Conservation (phyloP, 805 yeast species). For the Cyberlindnera samutprakarnensis region DNA sequence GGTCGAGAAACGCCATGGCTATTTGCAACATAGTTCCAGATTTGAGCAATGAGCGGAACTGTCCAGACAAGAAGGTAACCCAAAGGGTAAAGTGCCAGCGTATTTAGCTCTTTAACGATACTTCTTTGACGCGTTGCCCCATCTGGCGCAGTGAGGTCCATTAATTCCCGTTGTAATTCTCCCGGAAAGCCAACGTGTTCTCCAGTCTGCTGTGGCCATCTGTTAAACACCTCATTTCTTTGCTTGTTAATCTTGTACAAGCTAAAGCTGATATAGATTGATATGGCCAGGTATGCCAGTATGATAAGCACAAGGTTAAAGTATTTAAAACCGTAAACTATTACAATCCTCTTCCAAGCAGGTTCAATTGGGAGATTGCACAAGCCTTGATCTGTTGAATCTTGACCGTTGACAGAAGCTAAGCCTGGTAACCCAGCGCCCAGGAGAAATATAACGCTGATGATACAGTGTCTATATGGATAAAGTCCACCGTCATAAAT, state of each 20-base stretch:
- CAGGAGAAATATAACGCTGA: not conserved
- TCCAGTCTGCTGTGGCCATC: too few relatives aligned
- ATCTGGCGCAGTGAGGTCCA: slow-evolving; percentile 9
- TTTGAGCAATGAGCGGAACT: slow-evolving; percentile 11
- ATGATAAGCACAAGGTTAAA: slow-evolving; percentile 12
- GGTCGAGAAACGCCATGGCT: slow-evolving; percentile 3
- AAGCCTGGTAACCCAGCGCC: slow-evolving; percentile 7
- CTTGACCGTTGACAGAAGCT: slow-evolving; percentile 9
- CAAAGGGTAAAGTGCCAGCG: slow-evolving; percentile 18
- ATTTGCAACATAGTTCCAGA: slow-evolving; percentile 5
- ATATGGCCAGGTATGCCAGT: slow-evolving; percentile 11
- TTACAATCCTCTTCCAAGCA: slow-evolving; percentile 15
- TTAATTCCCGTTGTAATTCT: too few relatives aligned
- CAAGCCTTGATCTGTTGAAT: slow-evolving; percentile 7
- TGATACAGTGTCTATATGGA: slow-evolving; percentile 4
- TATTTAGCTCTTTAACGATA: slow-evolving; percentile 15
- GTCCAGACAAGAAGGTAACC: slow-evolving; percentile 18
- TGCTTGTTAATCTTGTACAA: slow-evolving; percentile 8
- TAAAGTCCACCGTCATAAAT: slow-evolving; percentile 20
- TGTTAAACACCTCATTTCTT: slow-evolving; percentile 8
- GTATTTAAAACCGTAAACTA: slow-evolving; percentile 14
- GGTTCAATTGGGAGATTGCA: slow-evolving; percentile 14
- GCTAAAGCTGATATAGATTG: slow-evolving; percentile 9
- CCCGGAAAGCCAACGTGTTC: too few relatives aligned
- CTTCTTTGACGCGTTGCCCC: slow-evolving; percentile 5